Conservation (phyloP, 495 filamentous ascomycete species). For the Filosporella fistucella region DNA sequence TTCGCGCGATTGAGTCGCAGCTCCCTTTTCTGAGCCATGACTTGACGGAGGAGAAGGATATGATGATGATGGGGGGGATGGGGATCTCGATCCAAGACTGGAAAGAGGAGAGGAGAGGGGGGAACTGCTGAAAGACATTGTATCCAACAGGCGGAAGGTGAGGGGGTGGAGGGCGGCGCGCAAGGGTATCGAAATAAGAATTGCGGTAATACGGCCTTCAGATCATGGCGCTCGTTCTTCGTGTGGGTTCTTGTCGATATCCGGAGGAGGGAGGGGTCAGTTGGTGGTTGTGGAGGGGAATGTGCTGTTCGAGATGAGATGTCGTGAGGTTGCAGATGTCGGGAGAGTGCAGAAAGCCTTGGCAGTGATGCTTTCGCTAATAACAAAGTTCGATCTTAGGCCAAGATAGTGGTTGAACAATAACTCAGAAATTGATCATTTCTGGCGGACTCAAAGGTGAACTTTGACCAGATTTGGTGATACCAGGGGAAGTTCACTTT, state of each 20-base stretch:
- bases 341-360: too few relatives aligned
- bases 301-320: not conserved
- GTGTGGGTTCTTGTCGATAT: not conserved
- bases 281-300: conserved; percentile 4
- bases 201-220: not conserved
- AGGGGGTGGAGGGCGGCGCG: conserved; percentile 10
- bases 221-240: conserved; percentile 1
- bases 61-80: conserved; percentile 24
- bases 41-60: conserved; percentile 40
- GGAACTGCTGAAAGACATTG: conserved; percentile 10
- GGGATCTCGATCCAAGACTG: conserved; percentile 21
- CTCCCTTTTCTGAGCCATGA: conserved; percentile 32
- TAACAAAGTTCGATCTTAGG: too few relatives aligned
- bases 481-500: too few relatives aligned
- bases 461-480: too few relatives aligned
- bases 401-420: too few relatives aligned
- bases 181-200: not conserved
- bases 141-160: conserved; percentile 12
- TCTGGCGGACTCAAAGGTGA: too few relatives aligned
- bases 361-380: too few relatives aligned
- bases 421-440: too few relatives aligned
- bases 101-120: conserved; percentile 26
- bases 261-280: not conserved
- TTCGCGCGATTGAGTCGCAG: conserved; percentile 29
- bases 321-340: not conserved